These are phyloP conservation scores for Sphagnum magellanicum DNA, from an alignment of 228 moss, liverwort and hornwort genomes.

Conservation along the genomic window DNA sequence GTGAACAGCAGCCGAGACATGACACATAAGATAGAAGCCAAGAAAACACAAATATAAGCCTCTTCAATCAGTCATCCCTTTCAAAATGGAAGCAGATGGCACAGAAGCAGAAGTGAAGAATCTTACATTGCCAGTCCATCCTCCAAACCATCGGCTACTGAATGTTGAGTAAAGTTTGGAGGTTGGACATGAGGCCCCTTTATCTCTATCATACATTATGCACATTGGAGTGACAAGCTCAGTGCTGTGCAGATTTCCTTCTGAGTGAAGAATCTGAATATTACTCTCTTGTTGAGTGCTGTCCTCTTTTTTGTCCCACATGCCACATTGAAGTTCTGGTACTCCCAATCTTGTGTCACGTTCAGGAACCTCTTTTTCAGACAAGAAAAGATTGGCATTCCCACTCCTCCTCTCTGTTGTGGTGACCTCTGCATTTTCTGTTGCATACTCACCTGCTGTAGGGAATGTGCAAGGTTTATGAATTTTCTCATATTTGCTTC, in stretches of 20 bases:
- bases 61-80: no score
- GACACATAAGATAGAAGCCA: background rate
- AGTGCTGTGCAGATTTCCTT: background rate
- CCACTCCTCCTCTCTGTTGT: no score
- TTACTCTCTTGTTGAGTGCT: background rate
- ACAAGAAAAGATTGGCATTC: no score
- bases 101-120: background rate
- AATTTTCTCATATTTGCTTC: no score
- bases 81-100: no score
- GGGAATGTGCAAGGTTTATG: no score
- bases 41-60: background rate
- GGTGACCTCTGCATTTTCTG: no score
- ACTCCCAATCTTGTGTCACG: no score
- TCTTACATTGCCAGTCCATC: constrained; percentile 24
- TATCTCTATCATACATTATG: background rate
- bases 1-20: background rate
- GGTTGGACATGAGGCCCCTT: background rate
- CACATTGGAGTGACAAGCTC: background rate
- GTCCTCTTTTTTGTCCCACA: no score
- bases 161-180: background rate
- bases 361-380: no score
- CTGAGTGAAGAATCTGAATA: background rate
- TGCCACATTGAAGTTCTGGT: no score
- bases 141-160: constrained; percentile 28
- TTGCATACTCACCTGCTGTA: no score